A percentile compares a stretch with the other conserved stretches of the same genome.
Evolutionary conservation across 108 stramenopile species (phyloP).

Genomic region (Asterionellopsis glacialis): DNA sequence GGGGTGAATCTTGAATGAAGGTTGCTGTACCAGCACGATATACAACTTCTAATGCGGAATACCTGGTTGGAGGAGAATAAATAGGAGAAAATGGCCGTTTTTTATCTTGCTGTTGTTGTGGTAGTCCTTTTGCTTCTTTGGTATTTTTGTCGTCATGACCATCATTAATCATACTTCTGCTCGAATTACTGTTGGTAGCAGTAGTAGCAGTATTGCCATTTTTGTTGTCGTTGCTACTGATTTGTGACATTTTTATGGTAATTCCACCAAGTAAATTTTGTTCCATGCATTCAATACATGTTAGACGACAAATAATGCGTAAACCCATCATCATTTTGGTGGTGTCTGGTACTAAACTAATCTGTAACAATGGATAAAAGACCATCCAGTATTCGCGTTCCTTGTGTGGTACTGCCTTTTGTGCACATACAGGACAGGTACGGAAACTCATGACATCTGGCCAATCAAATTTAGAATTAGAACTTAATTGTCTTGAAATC

Average conservation of each 20-base stretch:
- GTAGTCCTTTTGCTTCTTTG: slow-evolving; percentile 3
- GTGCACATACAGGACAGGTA: slow-evolving; percentile 52
- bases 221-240: too few relatives aligned
- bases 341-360: slow-evolving; percentile 22
- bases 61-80: background rate
- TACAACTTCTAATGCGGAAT: slow-evolving; percentile 40
- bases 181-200: too few relatives aligned
- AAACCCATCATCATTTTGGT: slow-evolving; percentile 48
- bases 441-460: slow-evolving; percentile 45
- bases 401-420: slow-evolving; percentile 29
- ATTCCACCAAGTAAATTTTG: slow-evolving; percentile 29
- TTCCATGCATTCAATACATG: slow-evolving; percentile 63
- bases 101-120: too few relatives aligned
- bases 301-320: slow-evolving; percentile 48
- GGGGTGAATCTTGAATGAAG: slow-evolving; percentile 49
- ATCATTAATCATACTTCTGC: too few relatives aligned
- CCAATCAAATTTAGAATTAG: slow-evolving; percentile 61
- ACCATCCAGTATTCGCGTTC: slow-evolving; percentile 56
- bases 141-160: background rate
- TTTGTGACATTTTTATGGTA: too few relatives aligned
- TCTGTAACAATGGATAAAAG: slow-evolving; percentile 57
- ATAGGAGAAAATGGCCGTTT: too few relatives aligned
- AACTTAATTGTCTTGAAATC: slow-evolving; percentile 40
- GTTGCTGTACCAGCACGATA: slow-evolving; percentile 47
- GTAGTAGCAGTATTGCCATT: too few relatives aligned